Evolutionary conservation across 768 basidiomycete genomes (phyloP).

Genomic region (Mrakia frigida): DNA sequence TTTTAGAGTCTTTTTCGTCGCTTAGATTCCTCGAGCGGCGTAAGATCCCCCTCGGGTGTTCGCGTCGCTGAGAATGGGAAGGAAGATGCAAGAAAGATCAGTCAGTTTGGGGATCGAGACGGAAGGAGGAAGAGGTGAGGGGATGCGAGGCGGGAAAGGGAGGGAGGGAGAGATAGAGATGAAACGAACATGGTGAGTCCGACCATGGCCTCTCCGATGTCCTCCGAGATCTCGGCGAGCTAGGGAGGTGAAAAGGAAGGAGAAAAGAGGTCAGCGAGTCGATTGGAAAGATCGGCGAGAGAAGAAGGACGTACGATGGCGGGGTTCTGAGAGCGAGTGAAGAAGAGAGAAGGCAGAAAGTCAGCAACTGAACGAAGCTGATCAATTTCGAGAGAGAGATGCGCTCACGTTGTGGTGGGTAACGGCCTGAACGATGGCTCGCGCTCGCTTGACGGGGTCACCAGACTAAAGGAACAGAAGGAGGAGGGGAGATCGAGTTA

Average conservation of each 20-base stretch:
- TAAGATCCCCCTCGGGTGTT: constrained; percentile 14
- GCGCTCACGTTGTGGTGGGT: constrained; percentile 71
- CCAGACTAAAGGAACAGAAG: constrained; percentile 58
- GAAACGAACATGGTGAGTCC: constrained; percentile 52
- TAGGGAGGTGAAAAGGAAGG: not conserved
- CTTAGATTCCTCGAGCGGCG: constrained; percentile 24
- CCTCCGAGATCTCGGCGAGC: constrained; percentile 55
- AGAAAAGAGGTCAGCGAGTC: constrained; percentile 52
- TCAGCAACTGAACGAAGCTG: not conserved
- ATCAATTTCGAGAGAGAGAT: not conserved
- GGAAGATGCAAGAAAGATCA: no score
- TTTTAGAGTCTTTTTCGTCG: no score
- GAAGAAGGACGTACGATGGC: not conserved
- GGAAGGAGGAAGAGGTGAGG: no score
- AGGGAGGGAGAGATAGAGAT: not conserved
- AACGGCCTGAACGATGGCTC: constrained; percentile 93
- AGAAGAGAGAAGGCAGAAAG: not conserved
- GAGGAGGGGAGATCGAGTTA: constrained; percentile 9
- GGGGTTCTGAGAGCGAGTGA: not conserved
- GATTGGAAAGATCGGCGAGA: constrained; percentile 48
- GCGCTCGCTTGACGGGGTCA: constrained; percentile 87
- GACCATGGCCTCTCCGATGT: constrained; percentile 88
- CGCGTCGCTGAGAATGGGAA: not conserved
- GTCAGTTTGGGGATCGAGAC: no score
- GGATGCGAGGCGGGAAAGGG: no score